Conservation (phyloP, 495 filamentous ascomycete species). For the Xylaria flabelliformis region DNA sequence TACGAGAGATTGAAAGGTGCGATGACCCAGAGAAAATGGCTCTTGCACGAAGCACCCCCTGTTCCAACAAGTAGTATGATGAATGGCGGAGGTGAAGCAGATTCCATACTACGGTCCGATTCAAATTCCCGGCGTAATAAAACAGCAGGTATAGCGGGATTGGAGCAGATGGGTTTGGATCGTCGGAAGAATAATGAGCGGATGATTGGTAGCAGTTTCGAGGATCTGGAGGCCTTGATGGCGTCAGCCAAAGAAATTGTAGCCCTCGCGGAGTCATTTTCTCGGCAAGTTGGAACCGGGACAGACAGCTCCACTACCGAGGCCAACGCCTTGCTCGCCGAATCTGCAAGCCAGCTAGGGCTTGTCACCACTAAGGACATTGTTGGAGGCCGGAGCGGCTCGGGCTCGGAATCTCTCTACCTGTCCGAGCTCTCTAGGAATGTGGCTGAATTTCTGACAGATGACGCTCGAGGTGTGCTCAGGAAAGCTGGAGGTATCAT, state of each 20-base stretch:
- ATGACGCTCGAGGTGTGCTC: conserved; percentile 83
- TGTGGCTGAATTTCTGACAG: conserved; percentile 90
- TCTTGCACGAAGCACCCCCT: conserved; percentile 90
- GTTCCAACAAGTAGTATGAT: conserved; percentile 68
- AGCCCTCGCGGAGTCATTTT: conserved; percentile 87
- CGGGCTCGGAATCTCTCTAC: conserved; percentile 60
- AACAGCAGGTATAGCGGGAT: conserved; percentile 86
- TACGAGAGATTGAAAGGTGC: conserved; percentile 85
- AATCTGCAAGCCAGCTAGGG: conserved; percentile 84
- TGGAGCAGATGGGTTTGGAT: conserved; percentile 83
- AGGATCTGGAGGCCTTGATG: conserved; percentile 96
- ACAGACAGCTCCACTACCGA: conserved; percentile 64
- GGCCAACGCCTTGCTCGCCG: conserved; percentile 75
- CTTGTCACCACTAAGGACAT: conserved; percentile 96
- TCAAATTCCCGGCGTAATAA: conserved; percentile 53
- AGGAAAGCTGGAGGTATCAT: conserved; percentile 90
- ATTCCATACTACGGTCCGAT: conserved; percentile 56
- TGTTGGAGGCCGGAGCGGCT: conserved; percentile 49
- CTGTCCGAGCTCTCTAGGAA: conserved; percentile 85
- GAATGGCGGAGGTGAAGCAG: conserved; percentile 49
- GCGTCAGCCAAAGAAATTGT: conserved; percentile 95
- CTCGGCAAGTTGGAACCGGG: conserved; percentile 65
- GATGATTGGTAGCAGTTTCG: conserved; percentile 92
- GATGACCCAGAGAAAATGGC: conserved; percentile 94
- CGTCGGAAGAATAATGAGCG: conserved; percentile 88